These are phyloP conservation scores for Pezizomycotina sp. DNA, from an alignment of 2,329 filamentous ascomycete species.

Conservation along the genomic window DNA sequence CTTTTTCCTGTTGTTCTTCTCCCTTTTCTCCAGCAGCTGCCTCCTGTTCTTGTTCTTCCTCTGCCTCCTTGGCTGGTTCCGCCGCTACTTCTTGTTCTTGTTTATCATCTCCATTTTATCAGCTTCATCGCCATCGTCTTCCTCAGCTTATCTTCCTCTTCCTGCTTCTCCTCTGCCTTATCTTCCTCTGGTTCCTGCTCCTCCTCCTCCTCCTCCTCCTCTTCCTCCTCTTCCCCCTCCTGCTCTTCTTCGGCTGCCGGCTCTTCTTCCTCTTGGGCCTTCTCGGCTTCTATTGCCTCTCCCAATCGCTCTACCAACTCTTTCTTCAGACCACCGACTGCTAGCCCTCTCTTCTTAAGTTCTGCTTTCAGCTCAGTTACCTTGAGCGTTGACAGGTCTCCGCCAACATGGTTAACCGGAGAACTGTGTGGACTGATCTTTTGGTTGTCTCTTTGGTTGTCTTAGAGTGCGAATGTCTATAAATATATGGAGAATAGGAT, in stretches of 20 bases:
- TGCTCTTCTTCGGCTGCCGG: conserved; percentile 6
- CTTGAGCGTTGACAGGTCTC: conserved; percentile 36
- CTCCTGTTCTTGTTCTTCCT: conserved; percentile 10
- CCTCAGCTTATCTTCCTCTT: background rate
- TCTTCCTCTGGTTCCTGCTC: conserved; percentile 3
- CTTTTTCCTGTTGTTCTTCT: conserved; percentile 12
- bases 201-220: conserved; percentile 5
- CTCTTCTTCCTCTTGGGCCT: conserved; percentile 21
- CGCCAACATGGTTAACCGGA: too few relatives aligned
- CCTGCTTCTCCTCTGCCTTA: background rate
- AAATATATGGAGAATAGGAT: background rate
- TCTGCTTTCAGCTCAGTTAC: conserved; percentile 60
- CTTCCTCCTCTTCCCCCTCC: conserved; percentile 8
- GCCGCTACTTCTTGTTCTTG: conserved; percentile 9
- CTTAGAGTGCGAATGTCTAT: conserved; percentile 2
- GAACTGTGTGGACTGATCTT: too few relatives aligned
- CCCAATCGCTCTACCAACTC: conserved; percentile 52
- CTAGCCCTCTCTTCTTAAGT: conserved; percentile 54
- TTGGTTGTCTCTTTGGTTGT: too few relatives aligned
- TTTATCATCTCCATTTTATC: conserved; percentile 7
- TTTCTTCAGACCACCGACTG: conserved; percentile 52
- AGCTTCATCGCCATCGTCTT: conserved; percentile 6
- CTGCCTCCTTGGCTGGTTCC: conserved; percentile 1
- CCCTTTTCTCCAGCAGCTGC: conserved; percentile 12
- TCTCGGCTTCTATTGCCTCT: conserved; percentile 29